phyloP scores from a whole-genome alignment of 257 asterid genomes.

The Asclepias syriaca region DNA sequence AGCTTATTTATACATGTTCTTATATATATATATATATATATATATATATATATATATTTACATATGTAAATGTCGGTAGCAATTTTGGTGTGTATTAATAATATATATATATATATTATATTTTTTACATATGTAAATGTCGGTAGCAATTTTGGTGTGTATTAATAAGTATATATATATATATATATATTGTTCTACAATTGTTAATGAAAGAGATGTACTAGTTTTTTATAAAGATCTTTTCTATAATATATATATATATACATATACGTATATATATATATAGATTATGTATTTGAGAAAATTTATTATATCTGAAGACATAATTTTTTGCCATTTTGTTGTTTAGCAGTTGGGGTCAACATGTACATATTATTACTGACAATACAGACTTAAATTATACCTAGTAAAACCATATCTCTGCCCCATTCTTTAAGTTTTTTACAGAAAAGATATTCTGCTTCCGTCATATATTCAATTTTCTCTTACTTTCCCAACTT shows the following conservation, averaged over 20 bases:
- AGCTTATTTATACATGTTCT: not conserved
- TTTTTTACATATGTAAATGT: constrained; percentile 4
- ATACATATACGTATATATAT: no score
- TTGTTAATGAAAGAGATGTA: not conserved
- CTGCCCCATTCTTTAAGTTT: not conserved
- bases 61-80: not conserved
- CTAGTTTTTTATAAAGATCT: no score
- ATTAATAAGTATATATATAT: no score
- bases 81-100: not conserved
- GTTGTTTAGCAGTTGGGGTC: no score
- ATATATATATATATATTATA: no score
- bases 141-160: not conserved
- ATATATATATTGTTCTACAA: not conserved
- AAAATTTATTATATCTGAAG: no score
- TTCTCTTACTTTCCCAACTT: no score
- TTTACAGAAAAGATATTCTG: not conserved
- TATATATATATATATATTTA: not conserved
- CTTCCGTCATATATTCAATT: not conserved
- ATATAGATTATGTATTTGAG: no score
- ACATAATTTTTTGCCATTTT: no score
- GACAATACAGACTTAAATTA: not conserved
- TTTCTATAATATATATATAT: no score
- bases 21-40: not conserved
- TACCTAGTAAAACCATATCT: not conserved
- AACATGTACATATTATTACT: no score